Percentiles rank a stretch among this genome's conserved stretches.
These are phyloP conservation scores for Exophiala mesophila DNA, from an alignment of 2,329 filamentous ascomycete genomes.

Conservation along the genomic window DNA sequence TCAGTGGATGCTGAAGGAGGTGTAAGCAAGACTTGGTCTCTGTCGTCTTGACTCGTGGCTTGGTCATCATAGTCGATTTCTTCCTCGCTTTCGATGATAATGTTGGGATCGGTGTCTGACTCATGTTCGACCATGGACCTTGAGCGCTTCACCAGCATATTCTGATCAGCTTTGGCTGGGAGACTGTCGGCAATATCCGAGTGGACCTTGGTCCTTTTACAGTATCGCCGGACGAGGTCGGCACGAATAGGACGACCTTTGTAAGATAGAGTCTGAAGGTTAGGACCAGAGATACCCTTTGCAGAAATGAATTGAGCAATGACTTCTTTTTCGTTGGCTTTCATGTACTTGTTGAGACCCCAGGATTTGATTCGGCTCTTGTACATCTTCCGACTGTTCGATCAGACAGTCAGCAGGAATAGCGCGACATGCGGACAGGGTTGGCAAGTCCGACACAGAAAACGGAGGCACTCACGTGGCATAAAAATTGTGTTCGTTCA, in stretches of 20 bases:
- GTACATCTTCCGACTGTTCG: constrained; percentile 3
- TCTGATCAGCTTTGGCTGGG: neutral
- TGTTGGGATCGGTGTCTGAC: neutral
- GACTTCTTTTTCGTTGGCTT: constrained; percentile 1
- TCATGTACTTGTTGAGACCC: constrained; percentile 7
- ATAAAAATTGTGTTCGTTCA: constrained; percentile 1
- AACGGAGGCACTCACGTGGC: constrained; percentile 2
- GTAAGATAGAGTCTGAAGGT: neutral
- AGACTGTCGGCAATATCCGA: neutral
- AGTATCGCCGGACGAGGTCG: constrained; percentile 1
- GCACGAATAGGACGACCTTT: neutral
- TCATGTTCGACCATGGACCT: neutral
- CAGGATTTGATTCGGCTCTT: constrained; percentile 7
- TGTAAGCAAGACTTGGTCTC: neutral
- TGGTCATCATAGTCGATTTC: neutral
- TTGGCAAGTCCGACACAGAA: neutral
- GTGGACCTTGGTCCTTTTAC: constrained; percentile 2
- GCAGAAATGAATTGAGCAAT: neutral
- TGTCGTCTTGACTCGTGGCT: neutral
- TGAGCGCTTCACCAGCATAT: neutral
- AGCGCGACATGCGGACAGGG: too few species aligned
- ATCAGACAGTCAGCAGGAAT: neutral
- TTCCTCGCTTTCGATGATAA: neutral
- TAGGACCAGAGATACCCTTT: neutral
- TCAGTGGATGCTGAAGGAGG: neutral